Evolutionary conservation across 2,329 filamentous ascomycete genomes (phyloP), one percentile per base, ranked within the genome.

Genomic region (Orbilia quercus): DNA sequence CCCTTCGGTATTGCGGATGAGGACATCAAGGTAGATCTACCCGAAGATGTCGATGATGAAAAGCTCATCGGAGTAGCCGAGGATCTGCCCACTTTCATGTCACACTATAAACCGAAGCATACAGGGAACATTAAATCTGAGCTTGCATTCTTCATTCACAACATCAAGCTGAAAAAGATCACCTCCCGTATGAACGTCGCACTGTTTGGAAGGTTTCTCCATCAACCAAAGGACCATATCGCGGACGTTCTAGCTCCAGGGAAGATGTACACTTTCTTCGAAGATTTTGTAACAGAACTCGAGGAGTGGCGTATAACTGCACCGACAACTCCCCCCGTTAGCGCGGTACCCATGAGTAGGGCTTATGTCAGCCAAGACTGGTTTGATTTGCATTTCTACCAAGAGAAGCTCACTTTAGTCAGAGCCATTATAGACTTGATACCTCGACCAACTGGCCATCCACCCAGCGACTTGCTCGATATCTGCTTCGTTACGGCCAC

Each of bases 1-100:
- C 81, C 81, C 1, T 65, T 82, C 12, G 81, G 81, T 1, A 80
- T 82, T 44, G 78, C 81, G 2, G 81, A 82, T 64, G 80, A 82
- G 36, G 81, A 82, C 55, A 82, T 82, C 65, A 80, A 78, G 28
- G 79, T 82, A 16, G 75, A 77, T 11, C 70, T 82, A 1, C 79
- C 80, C 12, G 78, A 80, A 6, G 81, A 82, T 57, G 76, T 81
- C 28, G 81, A 82, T 14, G 81, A 82, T 16, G 80, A 82, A 47
- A 74, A 67, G 58, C 57, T 74, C 1, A 74, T 74, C 7, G 63
- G 70, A 14, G 70, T 69, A 44, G 64, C 70, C 5, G 70, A 69
- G 20, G 70, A 74, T n/a, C 38, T 74, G 1, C 70, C 70, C 3
- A 67, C 70, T 3, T 67, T 74, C 28, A 74, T 74, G 70, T 55